These are phyloP conservation scores for Leavenworthia alabamica DNA, from an alignment of 345 rosid genomes.

Conservation along the genomic window DNA sequence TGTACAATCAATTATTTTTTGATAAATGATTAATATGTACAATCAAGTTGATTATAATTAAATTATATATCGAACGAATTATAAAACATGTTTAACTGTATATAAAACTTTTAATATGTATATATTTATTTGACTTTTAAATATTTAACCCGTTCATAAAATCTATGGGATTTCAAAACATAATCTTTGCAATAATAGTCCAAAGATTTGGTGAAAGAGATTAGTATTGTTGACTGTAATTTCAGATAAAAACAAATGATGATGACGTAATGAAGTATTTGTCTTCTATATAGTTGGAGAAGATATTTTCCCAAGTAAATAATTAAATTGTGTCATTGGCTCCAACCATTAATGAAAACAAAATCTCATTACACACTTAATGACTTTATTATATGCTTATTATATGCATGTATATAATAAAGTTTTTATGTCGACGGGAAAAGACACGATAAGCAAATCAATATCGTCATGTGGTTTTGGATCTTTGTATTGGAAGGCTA, in stretches of 20 bases:
- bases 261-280: conserved; percentile 2
- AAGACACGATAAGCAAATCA: conserved; percentile 18
- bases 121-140: too few relatives aligned
- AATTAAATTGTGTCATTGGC: conserved; percentile 10
- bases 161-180: background rate
- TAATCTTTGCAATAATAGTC: conserved; percentile 7
- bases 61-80: too few relatives aligned
- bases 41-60: too few relatives aligned
- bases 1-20: too few relatives aligned
- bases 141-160: background rate
- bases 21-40: too few relatives aligned
- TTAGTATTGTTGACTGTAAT: conserved; percentile 18
- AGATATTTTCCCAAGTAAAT: conserved; percentile 16
- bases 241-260: conserved; percentile 11
- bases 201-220: conserved; percentile 11
- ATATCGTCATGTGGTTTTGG: conserved; percentile 21
- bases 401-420: background rate
- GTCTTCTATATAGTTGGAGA: conserved; percentile 21
- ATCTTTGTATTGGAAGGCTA: conserved; percentile 9
- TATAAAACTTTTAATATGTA: too few relatives aligned
- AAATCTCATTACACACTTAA: background rate
- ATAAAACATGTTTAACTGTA: too few relatives aligned
- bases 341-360: background rate
- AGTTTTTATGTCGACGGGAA: conserved; percentile 22
- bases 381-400: conserved; percentile 6